These are phyloP conservation scores for Cordyceps javanica DNA, from an alignment of 2,329 filamentous ascomycete genomes.

Conservation along the genomic window DNA sequence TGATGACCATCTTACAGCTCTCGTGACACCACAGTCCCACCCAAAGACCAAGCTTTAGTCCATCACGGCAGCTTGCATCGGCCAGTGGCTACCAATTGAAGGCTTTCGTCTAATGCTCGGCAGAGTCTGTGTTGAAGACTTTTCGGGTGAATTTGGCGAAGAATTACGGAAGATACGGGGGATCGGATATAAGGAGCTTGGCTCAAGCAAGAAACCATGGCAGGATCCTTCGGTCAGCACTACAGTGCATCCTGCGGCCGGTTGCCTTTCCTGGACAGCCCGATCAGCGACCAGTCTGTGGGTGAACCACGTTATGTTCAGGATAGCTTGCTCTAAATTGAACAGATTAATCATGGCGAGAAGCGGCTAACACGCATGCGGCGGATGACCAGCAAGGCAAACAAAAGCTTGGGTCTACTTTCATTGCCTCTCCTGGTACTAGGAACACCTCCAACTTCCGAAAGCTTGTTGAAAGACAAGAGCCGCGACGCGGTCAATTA, in stretches of 20 bases:
- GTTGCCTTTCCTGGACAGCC: background rate
- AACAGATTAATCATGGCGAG: too few species aligned
- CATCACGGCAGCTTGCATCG: background rate
- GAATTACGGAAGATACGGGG: background rate
- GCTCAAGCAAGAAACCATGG: background rate
- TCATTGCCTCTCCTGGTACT: too few species aligned
- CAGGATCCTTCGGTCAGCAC: background rate
- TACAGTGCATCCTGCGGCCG: background rate
- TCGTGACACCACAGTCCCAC: background rate
- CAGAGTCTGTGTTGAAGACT: background rate
- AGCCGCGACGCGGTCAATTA: too few species aligned
- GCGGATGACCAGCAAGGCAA: too few species aligned
- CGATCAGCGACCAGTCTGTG: background rate
- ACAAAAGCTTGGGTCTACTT: too few species aligned
- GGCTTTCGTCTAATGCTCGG: background rate
- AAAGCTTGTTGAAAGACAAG: too few species aligned
- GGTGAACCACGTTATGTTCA: background rate
- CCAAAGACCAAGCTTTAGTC: background rate
- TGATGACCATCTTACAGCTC: background rate
- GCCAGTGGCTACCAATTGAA: background rate
- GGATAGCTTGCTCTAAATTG: too few species aligned
- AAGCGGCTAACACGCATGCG: too few species aligned
- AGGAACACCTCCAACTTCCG: too few species aligned
- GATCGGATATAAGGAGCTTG: background rate
- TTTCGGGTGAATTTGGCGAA: too few species aligned